Evolutionary conservation across 2,329 filamentous ascomycete genomes (phyloP), one percentile per base, ranked within the genome.

Genomic region (Zymoseptoria tritici): DNA sequence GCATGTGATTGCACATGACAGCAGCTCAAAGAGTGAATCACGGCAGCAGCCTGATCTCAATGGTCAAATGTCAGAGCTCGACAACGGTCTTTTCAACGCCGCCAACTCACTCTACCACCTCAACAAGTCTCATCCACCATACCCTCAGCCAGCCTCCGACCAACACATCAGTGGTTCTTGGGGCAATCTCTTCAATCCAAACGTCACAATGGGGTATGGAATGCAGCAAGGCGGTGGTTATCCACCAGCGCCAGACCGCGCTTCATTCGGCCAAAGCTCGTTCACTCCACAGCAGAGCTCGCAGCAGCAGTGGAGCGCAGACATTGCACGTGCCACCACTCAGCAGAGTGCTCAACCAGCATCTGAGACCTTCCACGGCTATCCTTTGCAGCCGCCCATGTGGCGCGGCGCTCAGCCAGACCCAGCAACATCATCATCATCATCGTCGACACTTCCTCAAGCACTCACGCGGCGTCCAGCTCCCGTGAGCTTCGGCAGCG

Each of bases 401-500:
- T 53, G 22, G n/a, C 21, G 22, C 52, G 52, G 20, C 19, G 52
- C 22, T 19, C 52, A 53, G 4, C 52, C 52, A 13, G 22, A 46
- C 36, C 26, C 26, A 29, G 7, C 22, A 24, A 24, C 26, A 29
- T 29, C 26, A 29, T 46, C 36, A 46, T 46, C 36, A 46, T 46
- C n/a, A 29, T 29, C 52, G 9, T 19, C 7, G n/a, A n/a, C 52
- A 53, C 52, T 9, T 26, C 52, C 22, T 13, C 52, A 53, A 31
- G 20, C 52, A 13, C 24, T 8, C 11, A 52, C 54, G 53, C 57
- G 57, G 24, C 58, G 56, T 42, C 36, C 58, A 20, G 53, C 57
- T 20, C 20, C 53, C 9, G n/a, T 58, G 4, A 54, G 54, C 19
- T 65, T 57, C 29, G 63, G 63, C n/a, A 65, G 54, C 50, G 63